Evolutionary conservation across 1,284 basidiomycete species (phyloP).

Genomic region (Malassezia slooffiae): DNA sequence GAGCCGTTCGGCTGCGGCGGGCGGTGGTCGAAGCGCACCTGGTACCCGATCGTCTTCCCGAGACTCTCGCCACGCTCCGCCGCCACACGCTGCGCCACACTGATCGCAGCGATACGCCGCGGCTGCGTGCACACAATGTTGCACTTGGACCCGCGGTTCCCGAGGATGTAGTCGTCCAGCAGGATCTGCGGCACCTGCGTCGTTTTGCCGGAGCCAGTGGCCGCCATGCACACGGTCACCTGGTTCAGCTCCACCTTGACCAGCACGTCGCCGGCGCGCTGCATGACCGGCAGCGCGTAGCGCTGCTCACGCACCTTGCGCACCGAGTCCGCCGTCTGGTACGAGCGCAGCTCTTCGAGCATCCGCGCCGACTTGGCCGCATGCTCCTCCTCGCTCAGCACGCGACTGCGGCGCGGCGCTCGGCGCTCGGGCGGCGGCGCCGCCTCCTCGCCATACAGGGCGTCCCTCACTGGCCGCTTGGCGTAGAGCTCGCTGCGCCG

Average conservation of each 20-base stretch:
- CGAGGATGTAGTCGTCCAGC: conserved; percentile 70
- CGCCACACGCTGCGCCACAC: conserved; percentile 81
- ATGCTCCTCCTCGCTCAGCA: conserved; percentile 37
- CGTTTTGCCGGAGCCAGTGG: conserved; percentile 90
- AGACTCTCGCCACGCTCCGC: conserved; percentile 70
- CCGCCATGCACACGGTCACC: conserved; percentile 84
- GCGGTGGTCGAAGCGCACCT: conserved; percentile 80
- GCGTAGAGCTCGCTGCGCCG: conserved; percentile 47
- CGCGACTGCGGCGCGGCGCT: conserved; percentile 21
- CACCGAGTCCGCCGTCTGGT: conserved; percentile 57
- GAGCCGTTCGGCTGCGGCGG: conserved; percentile 67
- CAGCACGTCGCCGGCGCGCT: conserved; percentile 36
- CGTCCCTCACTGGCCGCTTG: conserved; percentile 38
- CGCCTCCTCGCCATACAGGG: conserved; percentile 18
- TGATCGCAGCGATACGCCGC: conserved; percentile 79
- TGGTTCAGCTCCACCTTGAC: conserved; percentile 66
- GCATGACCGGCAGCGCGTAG: conserved; percentile 58
- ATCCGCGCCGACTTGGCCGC: conserved; percentile 58
- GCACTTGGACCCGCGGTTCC: conserved; percentile 68
- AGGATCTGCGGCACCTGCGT: conserved; percentile 90
- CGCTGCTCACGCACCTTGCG: conserved; percentile 62
- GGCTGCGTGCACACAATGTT: conserved; percentile 92
- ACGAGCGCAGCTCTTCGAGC: conserved; percentile 54
- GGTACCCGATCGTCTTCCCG: conserved; percentile 73
- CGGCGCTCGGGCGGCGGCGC: conserved; percentile 34